phyloP scores from a whole-genome alignment of 1,284 basidiomycete species.

The Termitomyces sp. region DNA sequence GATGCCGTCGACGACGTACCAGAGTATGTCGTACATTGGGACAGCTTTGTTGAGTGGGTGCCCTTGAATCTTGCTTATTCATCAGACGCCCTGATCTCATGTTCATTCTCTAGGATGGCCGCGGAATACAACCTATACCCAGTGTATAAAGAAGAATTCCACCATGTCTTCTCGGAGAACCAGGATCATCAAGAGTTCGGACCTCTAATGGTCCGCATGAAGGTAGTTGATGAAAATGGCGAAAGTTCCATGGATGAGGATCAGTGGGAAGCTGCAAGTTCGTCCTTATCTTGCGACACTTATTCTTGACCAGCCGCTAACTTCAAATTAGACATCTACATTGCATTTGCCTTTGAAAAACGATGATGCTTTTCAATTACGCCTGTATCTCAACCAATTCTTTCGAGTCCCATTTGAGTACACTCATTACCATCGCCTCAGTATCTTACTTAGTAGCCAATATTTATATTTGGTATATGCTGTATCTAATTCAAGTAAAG shows the following conservation, averaged over 20 bases:
- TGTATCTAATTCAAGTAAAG: conserved; percentile 11
- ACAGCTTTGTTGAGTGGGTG: conserved; percentile 81
- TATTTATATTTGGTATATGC: conserved; percentile 11
- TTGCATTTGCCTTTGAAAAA: conserved; percentile 81
- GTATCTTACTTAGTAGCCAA: conserved; percentile 12
- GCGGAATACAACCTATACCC: conserved; percentile 74
- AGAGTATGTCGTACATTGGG: conserved; percentile 95
- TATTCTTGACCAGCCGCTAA: conserved; percentile 1
- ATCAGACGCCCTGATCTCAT: conserved; percentile 2
- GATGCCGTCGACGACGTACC: conserved; percentile 98
- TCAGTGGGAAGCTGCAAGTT: conserved; percentile 96
- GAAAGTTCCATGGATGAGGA: conserved; percentile 88
- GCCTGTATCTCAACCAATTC: background rate
- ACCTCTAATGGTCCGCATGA: conserved; percentile 80
- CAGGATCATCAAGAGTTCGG: conserved; percentile 73
- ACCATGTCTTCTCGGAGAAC: conserved; percentile 80
- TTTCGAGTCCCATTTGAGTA: background rate
- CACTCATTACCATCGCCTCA: background rate
- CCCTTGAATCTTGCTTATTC: background rate
- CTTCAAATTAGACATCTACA: conserved; percentile 63
- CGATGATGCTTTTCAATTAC: conserved; percentile 15
- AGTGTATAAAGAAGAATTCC: conserved; percentile 85
- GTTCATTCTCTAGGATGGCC: conserved; percentile 58
- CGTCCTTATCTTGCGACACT: conserved; percentile 30
- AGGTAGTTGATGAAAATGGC: conserved; percentile 78